These are phyloP conservation scores for Parathielavia hyrcaniae DNA, from an alignment of 495 filamentous ascomycete genomes.

Conservation along the genomic window DNA sequence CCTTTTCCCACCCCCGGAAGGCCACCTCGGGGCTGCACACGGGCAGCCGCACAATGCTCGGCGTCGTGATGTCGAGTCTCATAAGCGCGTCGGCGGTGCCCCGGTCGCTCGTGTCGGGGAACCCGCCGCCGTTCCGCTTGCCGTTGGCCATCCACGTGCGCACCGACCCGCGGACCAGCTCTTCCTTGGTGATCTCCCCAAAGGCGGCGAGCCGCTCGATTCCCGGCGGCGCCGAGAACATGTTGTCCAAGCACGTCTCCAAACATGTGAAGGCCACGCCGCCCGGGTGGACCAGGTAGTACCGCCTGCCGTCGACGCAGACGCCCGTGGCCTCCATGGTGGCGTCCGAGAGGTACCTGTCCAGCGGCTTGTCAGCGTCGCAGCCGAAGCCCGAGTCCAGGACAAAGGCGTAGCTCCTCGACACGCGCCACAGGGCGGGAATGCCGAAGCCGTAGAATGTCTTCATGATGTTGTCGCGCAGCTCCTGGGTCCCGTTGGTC, in stretches of 20 bases:
- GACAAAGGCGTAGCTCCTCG: slow-evolving; percentile 28
- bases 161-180: slow-evolving; percentile 29
- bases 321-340: slow-evolving; percentile 19
- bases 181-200: slow-evolving; percentile 23
- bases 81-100: slow-evolving; percentile 21
- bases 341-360: slow-evolving; percentile 22
- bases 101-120: slow-evolving; percentile 20
- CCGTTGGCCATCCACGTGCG: slow-evolving; percentile 31
- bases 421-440: slow-evolving; percentile 28
- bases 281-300: slow-evolving; percentile 29
- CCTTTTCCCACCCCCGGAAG: slow-evolving; percentile 20
- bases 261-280: slow-evolving; percentile 14
- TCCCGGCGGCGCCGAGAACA: slow-evolving; percentile 24
- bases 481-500: not conserved
- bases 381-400: slow-evolving; percentile 33
- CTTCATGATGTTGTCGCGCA: slow-evolving; percentile 10
- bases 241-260: slow-evolving; percentile 4
- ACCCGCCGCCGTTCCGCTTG: slow-evolving; percentile 25
- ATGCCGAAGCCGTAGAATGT: slow-evolving; percentile 33
- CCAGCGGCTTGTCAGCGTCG: slow-evolving; percentile 16
- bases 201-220: slow-evolving; percentile 17
- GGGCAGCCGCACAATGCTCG: slow-evolving; percentile 32
- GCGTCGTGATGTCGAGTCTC: slow-evolving; percentile 26
- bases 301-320: slow-evolving; percentile 28
- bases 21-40: slow-evolving; percentile 30